These are phyloP conservation scores for Emericellopsis cladophorae DNA, from an alignment of 2,329 filamentous ascomycete species.

Conservation along the genomic window DNA sequence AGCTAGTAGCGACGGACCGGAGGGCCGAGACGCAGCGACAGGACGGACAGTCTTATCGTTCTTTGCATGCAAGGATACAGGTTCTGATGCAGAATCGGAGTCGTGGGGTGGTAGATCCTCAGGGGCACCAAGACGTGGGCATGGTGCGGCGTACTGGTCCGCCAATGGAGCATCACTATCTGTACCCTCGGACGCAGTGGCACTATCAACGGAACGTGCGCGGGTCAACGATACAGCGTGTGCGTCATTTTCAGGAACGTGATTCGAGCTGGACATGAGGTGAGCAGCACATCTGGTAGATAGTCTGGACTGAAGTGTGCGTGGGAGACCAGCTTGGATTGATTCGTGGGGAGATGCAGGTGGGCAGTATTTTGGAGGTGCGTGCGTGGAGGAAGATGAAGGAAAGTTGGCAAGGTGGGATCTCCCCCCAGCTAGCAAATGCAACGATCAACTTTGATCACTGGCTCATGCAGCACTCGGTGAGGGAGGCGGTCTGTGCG, in stretches of 20 bases:
- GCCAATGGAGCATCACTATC: background rate
- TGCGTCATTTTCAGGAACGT: slow-evolving; percentile 43
- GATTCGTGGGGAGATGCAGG: slow-evolving; percentile 11
- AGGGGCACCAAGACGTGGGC: background rate
- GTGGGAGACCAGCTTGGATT: slow-evolving; percentile 11
- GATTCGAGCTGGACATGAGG: slow-evolving; percentile 43
- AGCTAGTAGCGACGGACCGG: slow-evolving; percentile 41
- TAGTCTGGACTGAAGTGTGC: slow-evolving; percentile 6
- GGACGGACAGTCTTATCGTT: slow-evolving; percentile 31
- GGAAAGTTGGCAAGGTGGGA: background rate
- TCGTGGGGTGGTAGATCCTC: slow-evolving; percentile 3
- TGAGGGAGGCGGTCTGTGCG: too few relatives aligned
- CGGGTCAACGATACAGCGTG: slow-evolving; percentile 29
- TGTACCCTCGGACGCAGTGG: background rate
- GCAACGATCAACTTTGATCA: too few relatives aligned
- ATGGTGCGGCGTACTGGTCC: background rate
- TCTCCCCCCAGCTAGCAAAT: too few relatives aligned
- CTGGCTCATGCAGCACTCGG: too few relatives aligned
- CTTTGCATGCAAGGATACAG: slow-evolving; percentile 6
- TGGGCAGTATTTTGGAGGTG: slow-evolving; percentile 1
- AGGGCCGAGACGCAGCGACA: slow-evolving; percentile 27
- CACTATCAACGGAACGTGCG: slow-evolving; percentile 4
- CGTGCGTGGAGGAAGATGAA: slow-evolving; percentile 1
- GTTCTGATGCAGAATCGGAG: slow-evolving; percentile 2
- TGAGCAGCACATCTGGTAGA: slow-evolving; percentile 32